Base-by-base conservation (phyloP, 2,329 filamentous ascomycete species). In the Penicillium palitans region DNA sequence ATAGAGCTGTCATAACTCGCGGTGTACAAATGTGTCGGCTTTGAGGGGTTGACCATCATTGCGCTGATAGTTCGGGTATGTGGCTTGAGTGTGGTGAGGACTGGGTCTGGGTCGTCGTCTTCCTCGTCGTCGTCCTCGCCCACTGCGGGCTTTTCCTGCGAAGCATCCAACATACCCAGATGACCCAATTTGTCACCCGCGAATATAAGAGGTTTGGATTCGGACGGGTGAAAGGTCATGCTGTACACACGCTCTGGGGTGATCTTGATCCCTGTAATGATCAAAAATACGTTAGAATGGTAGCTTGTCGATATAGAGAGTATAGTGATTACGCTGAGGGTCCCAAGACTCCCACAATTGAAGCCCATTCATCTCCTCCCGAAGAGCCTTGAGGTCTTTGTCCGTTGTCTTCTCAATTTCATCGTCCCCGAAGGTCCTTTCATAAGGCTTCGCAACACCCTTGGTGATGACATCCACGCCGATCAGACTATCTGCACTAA, bases 1-100 rank as follows among this genome's bases (percentile, higher is more conserved):
- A 99, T 91, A 0, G 91, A 93, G 0, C 91, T 95, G 75, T 99
- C 95, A 73, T 99, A 98, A 0, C 93, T 97, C 0, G 90, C 87
- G 0, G 92, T 91, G 68, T 89, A 96, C 0, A 99, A 81, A 0
- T 87, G 83, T 42, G 91, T 92, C 0, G 84, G 79, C 57, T 96
- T 90, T 15, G 83, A 81, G 0, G 88, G 85, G 0, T 90, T 86
- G 66, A 96, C 90, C 29, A 90, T 84, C 71, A 98, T 91, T 0
- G 90, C 88, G 1, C 90, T 87, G 51, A 99, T 96, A 0, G 95
- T 97, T 12, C 93, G 84, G 0, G 90, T 88, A 66, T 99, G 95
- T 0, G 91, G 88, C 70, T 98, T 96, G 72, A 97, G 89, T 0
- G 90, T 93, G 0, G 91, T 90, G 17, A 98, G 90, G n/a, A 87